Percentiles rank a stretch among this genome's conserved stretches.
These are phyloP conservation scores for Penicillium sp. DNA, from an alignment of 2,329 filamentous ascomycete species.

Conservation along the genomic window DNA sequence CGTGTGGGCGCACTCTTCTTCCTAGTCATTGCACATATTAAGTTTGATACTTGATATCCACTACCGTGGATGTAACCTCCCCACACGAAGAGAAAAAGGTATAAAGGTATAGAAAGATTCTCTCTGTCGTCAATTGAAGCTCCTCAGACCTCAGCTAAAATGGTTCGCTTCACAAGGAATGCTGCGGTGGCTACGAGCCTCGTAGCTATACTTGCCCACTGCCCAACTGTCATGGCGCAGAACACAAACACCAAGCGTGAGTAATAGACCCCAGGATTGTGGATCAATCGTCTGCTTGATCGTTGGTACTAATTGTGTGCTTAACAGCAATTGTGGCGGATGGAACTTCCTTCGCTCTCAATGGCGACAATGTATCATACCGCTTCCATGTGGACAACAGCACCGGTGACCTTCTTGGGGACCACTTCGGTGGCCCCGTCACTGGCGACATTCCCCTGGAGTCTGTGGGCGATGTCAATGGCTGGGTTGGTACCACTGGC, in stretches of 20 bases:
- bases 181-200: conserved; percentile 1
- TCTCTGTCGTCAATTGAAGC: background rate
- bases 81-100: background rate
- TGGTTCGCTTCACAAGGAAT: conserved; percentile 1
- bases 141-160: background rate
- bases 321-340: conserved; percentile 54
- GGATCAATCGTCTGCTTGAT: too few species aligned
- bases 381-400: conserved; percentile 62
- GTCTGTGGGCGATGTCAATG: conserved; percentile 38
- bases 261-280: background rate
- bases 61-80: background rate
- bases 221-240: background rate
- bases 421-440: conserved; percentile 62
- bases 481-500: conserved; percentile 56
- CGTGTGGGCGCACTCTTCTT: too few species aligned
- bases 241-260: conserved; percentile 2
- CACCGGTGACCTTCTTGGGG: conserved; percentile 59
- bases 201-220: background rate
- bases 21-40: background rate
- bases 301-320: background rate
- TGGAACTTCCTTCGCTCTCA: conserved; percentile 58
- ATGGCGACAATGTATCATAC: conserved; percentile 60
- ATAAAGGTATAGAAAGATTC: too few species aligned
- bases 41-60: background rate
- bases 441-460: conserved; percentile 54